Percentiles rank a stretch among this genome's conserved stretches.
phyloP scores from a whole-genome alignment of 108 stramenopile species.

The Nitzschia inconspicua region DNA sequence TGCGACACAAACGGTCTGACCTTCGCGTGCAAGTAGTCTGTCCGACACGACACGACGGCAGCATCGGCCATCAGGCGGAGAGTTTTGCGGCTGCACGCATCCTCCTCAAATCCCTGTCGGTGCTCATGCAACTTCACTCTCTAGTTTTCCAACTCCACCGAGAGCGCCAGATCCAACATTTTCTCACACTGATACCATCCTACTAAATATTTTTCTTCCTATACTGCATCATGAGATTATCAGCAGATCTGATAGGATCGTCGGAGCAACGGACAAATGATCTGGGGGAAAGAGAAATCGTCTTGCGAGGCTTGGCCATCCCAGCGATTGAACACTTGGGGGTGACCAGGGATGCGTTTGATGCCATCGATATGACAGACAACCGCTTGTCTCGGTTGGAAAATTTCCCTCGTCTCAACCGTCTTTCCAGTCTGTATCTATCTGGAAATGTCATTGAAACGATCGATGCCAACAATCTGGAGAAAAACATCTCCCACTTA shows the following conservation, averaged over 20 bases:
- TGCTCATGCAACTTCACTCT: no score
- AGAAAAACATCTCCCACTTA: constrained; percentile 55
- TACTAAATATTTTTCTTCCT: no score
- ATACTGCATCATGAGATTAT: constrained; percentile 62
- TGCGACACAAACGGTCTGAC: no score
- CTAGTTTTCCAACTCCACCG: no score
- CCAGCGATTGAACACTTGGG: constrained; percentile 76
- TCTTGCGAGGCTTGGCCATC: constrained; percentile 75
- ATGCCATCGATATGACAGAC: constrained; percentile 77
- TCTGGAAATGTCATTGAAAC: constrained; percentile 61
- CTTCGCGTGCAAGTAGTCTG: no score
- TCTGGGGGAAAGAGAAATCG: constrained; percentile 76
- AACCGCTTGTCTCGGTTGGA: constrained; percentile 67
- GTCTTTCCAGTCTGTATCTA: constrained; percentile 47
- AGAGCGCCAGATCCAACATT: no score
- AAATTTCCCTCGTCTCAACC: constrained; percentile 65
- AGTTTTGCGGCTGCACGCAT: no score
- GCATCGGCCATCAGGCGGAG: no score
- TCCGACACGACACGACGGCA: no score
- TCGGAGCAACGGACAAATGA: constrained; percentile 85
- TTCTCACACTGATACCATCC: no score
- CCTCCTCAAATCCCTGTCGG: no score
- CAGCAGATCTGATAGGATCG: constrained; percentile 64
- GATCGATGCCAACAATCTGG: constrained; percentile 57
- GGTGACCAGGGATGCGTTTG: constrained; percentile 73